phyloP scores from a whole-genome alignment of 2,329 filamentous ascomycete species.

The Huntiella omanensis region DNA sequence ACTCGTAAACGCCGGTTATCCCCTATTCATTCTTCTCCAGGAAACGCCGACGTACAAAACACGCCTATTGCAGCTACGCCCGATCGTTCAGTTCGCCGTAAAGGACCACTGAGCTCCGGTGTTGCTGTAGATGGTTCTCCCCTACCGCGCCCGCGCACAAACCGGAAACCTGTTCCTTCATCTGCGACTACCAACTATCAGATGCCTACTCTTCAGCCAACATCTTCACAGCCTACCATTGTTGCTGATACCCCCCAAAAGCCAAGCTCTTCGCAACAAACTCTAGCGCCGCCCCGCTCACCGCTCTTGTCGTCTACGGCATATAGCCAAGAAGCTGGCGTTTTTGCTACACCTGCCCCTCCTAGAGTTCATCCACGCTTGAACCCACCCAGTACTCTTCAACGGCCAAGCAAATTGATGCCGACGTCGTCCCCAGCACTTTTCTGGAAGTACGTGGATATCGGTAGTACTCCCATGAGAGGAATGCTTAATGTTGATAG shows the following conservation, averaged over 20 bases:
- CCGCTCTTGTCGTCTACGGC: conserved; percentile 39
- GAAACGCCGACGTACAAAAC: conserved; percentile 17
- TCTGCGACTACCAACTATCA: conserved; percentile 21
- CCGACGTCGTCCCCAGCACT: conserved; percentile 70
- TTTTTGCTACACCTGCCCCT: conserved; percentile 53
- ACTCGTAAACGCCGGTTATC: conserved; percentile 38
- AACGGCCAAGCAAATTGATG: conserved; percentile 69
- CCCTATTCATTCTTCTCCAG: conserved; percentile 35
- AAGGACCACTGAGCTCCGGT: conserved; percentile 15
- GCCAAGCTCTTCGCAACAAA: conserved; percentile 7
- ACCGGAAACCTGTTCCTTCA: conserved; percentile 7
- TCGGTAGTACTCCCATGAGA: conserved; percentile 51
- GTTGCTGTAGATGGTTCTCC: conserved; percentile 40
- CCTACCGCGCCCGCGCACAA: conserved; percentile 32
- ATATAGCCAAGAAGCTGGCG: conserved; percentile 39
- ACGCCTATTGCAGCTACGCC: conserved; percentile 37
- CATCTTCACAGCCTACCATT: neutral
- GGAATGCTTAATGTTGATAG: conserved; percentile 31
- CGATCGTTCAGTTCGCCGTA: conserved; percentile 23
- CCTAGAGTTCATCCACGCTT: conserved; percentile 54
- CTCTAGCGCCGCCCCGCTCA: conserved; percentile 24
- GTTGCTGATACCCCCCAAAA: neutral
- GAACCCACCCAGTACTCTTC: conserved; percentile 61
- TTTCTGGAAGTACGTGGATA: conserved; percentile 74
- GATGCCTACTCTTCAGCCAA: conserved; percentile 3